Conservation (phyloP, 768 basidiomycete species). For the Vishniacozyma victoriae region DNA sequence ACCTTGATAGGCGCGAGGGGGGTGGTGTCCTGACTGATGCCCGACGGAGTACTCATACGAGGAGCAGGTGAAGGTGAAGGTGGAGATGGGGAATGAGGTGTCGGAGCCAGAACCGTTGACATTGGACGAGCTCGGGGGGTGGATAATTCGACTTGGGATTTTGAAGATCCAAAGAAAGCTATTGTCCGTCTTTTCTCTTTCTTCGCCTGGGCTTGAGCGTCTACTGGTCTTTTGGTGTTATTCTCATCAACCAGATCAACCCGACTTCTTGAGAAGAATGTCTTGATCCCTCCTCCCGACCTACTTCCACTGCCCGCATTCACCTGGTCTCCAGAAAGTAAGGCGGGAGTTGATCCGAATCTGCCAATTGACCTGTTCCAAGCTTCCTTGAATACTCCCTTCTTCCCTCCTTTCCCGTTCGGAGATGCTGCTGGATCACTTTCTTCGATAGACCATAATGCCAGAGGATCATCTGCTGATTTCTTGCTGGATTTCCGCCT, state of each 20-base stretch:
- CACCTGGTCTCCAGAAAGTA: neutral
- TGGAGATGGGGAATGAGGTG: constrained; percentile 5
- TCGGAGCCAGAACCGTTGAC: neutral
- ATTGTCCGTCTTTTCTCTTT: neutral
- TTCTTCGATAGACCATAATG: constrained; percentile 3
- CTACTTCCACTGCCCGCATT: neutral
- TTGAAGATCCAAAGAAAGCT: neutral
- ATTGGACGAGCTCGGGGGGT: neutral
- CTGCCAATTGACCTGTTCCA: constrained; percentile 12
- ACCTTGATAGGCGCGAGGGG: constrained; percentile 1
- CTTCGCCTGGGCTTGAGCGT: neutral
- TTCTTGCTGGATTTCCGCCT: neutral
- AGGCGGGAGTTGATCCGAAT: constrained; percentile 4
- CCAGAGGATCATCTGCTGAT: constrained; percentile 6
- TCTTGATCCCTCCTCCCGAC: neutral
- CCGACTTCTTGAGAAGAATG: constrained; percentile 6
- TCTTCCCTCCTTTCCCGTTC: neutral
- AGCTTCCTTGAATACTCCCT: neutral
- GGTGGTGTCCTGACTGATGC: constrained; percentile 2
- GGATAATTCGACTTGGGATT: neutral
- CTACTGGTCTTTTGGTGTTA: neutral
- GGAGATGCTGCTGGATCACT: neutral
- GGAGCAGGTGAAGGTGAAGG: neutral
- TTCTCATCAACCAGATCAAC: neutral
- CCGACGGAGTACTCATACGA: neutral